These are phyloP conservation scores for Penicillium brasilianum DNA, from an alignment of 2,329 filamentous ascomycete genomes.

Conservation along the genomic window DNA sequence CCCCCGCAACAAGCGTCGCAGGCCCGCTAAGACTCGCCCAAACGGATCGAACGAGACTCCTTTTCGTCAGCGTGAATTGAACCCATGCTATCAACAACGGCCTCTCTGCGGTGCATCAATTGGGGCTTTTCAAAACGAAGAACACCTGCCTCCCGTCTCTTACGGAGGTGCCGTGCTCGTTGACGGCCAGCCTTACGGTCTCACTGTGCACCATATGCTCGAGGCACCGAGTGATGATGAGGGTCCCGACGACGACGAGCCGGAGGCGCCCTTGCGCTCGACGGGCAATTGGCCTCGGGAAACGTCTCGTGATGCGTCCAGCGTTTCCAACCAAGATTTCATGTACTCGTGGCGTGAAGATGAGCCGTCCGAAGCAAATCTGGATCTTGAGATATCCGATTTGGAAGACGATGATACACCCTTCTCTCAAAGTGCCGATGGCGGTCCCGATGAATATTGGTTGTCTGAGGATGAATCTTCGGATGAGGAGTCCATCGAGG, in stretches of 20 bases:
- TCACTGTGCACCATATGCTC: conserved; percentile 97
- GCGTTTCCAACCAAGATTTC: conserved; percentile 37
- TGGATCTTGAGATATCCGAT: conserved; percentile 60
- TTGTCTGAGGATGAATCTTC: conserved; percentile 55
- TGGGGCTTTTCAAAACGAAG: conserved; percentile 82
- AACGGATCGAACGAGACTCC: conserved; percentile 33
- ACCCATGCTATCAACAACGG: conserved; percentile 76
- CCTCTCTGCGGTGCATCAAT: conserved; percentile 90
- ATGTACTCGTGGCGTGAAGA: conserved; percentile 48
- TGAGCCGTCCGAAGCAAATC: conserved; percentile 43
- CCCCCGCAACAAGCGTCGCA: conserved; percentile 47
- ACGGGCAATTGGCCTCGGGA: conserved; percentile 47
- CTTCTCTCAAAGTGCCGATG: conserved; percentile 44
- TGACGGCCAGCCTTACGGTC: conserved; percentile 82
- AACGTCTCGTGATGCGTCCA: conserved; percentile 25
- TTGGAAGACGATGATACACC: conserved; percentile 54
- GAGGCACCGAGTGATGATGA: conserved; percentile 67
- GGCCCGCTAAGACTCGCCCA: conserved; percentile 40
- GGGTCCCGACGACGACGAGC: conserved; percentile 46
- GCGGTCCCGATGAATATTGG: conserved; percentile 49
- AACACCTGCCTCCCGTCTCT: conserved; percentile 87
- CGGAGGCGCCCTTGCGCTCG: conserved; percentile 49
- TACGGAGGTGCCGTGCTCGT: conserved; percentile 87
- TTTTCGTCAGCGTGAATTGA: conserved; percentile 51
- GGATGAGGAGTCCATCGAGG: conserved; percentile 58